Conservation (phyloP, 495 filamentous ascomycete genomes). For the Paragyromitra xinjiangensis region DNA sequence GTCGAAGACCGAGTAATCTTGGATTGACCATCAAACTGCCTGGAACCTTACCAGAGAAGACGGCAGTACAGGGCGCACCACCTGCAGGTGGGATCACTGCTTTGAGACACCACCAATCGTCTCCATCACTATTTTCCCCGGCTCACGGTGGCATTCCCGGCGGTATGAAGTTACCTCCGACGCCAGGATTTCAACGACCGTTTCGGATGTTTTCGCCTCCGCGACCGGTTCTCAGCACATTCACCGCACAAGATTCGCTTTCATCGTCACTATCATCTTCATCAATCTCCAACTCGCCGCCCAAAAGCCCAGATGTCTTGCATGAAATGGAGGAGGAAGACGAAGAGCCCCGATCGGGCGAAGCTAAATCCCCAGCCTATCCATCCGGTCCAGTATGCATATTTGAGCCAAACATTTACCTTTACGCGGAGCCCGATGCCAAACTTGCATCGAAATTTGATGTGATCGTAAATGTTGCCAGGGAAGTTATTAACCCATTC, state of each 20-base stretch:
- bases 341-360: conserved; percentile 76
- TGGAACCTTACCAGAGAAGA: conserved; percentile 61
- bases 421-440: conserved; percentile 88
- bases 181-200: conserved; percentile 57
- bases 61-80: conserved; percentile 52
- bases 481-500: conserved; percentile 93
- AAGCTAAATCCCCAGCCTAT: conserved; percentile 89
- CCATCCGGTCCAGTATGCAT: conserved; percentile 92
- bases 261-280: conserved; percentile 53
- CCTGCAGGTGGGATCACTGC: conserved; percentile 56
- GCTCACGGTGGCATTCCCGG: conserved; percentile 68
- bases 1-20: conserved; percentile 80
- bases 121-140: conserved; percentile 71
- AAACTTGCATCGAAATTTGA: conserved; percentile 88
- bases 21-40: conserved; percentile 76
- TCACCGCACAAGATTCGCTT: conserved; percentile 49
- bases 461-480: conserved; percentile 92
- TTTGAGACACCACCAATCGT: conserved; percentile 74
- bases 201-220: conserved; percentile 51
- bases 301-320: conserved; percentile 54
- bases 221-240: conserved; percentile 42
- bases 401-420: conserved; percentile 88
- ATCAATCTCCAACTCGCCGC: conserved; percentile 55
- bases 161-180: conserved; percentile 70
- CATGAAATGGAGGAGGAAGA: conserved; percentile 72